These are phyloP conservation scores for Paecilomyces dactylethromorphus DNA, from an alignment of 2,329 filamentous ascomycete genomes.

Conservation along the genomic window DNA sequence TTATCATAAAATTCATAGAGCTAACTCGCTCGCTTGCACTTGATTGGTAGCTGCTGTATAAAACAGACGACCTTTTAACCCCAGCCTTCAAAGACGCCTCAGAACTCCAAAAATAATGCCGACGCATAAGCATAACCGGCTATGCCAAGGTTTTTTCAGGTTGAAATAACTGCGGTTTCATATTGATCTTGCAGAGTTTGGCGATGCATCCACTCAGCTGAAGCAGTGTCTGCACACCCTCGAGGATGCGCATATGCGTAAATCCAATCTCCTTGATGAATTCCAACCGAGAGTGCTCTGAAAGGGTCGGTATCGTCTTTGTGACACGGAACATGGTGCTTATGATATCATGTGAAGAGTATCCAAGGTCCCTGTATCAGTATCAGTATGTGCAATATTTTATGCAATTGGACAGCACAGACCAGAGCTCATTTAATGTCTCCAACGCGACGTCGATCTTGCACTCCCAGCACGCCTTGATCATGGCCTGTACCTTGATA, in stretches of 20 bases:
- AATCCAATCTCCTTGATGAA: slow-evolving; percentile 99
- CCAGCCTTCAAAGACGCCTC: not conserved
- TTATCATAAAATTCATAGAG: not conserved
- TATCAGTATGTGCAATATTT: not conserved
- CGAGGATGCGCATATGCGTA: slow-evolving; percentile 98
- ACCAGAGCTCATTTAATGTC: slow-evolving; percentile 82
- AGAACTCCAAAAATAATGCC: not conserved
- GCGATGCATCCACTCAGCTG: slow-evolving; percentile 91
- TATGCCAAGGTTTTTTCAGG: slow-evolving; percentile 20
- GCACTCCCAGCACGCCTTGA: slow-evolving; percentile 92
- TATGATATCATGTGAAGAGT: slow-evolving; percentile 98
- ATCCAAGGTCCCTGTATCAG: slow-evolving; percentile 62
- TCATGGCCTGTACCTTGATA: slow-evolving; percentile 97
- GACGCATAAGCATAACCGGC: not conserved
- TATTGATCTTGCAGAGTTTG: slow-evolving; percentile 88
- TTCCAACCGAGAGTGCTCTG: slow-evolving; percentile 91
- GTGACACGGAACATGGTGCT: slow-evolving; percentile 99
- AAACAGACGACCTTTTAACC: not conserved
- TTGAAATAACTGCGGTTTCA: slow-evolving; percentile 79
- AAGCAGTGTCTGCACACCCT: slow-evolving; percentile 89
- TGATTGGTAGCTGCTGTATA: not conserved
- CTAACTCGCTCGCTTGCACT: not conserved
- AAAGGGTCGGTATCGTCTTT: slow-evolving; percentile 85
- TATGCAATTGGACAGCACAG: slow-evolving; percentile 13
- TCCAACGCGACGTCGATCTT: slow-evolving; percentile 85